phyloP scores from a whole-genome alignment of 768 basidiomycete genomes.

The Cystobasidium tubakii region DNA sequence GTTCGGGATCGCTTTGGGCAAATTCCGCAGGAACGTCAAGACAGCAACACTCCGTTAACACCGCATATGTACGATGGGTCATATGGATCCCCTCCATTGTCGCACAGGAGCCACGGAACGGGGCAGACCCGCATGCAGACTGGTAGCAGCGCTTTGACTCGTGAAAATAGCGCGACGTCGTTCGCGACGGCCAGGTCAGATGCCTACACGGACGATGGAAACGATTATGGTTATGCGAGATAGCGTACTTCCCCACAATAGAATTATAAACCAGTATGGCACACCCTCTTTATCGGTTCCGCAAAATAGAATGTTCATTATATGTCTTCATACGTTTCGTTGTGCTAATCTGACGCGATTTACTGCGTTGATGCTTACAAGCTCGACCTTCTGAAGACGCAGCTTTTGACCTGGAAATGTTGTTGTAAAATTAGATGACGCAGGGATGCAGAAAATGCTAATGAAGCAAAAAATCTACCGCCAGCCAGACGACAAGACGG shows the following conservation, averaged over 20 bases:
- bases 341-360: not conserved
- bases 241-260: not conserved
- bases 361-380: too few species aligned
- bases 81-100: not conserved
- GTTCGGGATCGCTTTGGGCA: not conserved
- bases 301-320: not conserved
- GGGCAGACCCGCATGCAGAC: not conserved
- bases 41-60: slow-evolving; percentile 11
- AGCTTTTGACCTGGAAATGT: too few species aligned
- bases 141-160: not conserved
- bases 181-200: not conserved
- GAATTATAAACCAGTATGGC: not conserved
- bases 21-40: not conserved
- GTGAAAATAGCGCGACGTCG: slow-evolving; percentile 1
- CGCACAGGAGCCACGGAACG: not conserved
- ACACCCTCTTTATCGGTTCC: not conserved
- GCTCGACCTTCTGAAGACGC: too few species aligned
- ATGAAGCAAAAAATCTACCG: too few species aligned
- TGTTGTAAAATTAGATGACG: not conserved
- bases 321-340: not conserved
- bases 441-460: too few species aligned
- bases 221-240: slow-evolving; percentile 16
- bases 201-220: not conserved
- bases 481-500: too few species aligned
- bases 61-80: slow-evolving; percentile 10